Evolutionary conservation across 1,284 basidiomycete genomes (phyloP).

Genomic region (Ceratobasidium sp.): DNA sequence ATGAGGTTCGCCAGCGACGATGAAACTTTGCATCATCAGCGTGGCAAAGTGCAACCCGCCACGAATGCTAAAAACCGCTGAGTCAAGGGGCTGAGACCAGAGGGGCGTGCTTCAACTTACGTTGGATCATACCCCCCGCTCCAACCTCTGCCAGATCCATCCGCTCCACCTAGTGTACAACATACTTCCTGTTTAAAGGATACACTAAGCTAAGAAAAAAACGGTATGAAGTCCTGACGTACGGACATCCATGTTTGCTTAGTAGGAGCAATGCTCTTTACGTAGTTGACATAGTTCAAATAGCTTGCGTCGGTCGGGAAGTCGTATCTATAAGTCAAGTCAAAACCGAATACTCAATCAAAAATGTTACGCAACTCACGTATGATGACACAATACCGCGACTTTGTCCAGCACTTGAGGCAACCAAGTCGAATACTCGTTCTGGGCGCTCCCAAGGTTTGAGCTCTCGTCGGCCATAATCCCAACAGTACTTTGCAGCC

Average conservation of each 20-base stretch:
- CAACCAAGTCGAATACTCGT: conserved; percentile 52
- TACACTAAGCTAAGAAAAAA: not conserved
- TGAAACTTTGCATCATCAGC: conserved; percentile 23
- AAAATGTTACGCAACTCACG: conserved; percentile 49
- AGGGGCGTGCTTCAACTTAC: conserved; percentile 35
- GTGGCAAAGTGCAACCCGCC: conserved; percentile 51
- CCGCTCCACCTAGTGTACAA: conserved; percentile 36
- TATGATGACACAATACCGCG: conserved; percentile 52
- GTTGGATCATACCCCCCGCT: conserved; percentile 43
- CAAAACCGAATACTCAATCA: not conserved
- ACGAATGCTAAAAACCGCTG: conserved; percentile 50
- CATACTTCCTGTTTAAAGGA: conserved; percentile 31
- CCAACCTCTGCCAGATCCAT: conserved; percentile 24
- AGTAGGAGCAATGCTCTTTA: conserved; percentile 36
- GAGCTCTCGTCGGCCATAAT: conserved; percentile 52
- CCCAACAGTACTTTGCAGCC: conserved; percentile 48
- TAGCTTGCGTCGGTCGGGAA: conserved; percentile 46
- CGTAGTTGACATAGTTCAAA: conserved; percentile 22
- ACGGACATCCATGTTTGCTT: conserved; percentile 43
- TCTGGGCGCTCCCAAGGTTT: conserved; percentile 49
- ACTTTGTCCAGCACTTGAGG: conserved; percentile 49
- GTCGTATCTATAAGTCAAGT: conserved; percentile 48
- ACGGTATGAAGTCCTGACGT: conserved; percentile 7
- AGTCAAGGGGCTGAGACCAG: not conserved
- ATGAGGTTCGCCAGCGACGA: conserved; percentile 49